Conservation (phyloP, 768 basidiomycete species). For the Russula dissimulans region DNA sequence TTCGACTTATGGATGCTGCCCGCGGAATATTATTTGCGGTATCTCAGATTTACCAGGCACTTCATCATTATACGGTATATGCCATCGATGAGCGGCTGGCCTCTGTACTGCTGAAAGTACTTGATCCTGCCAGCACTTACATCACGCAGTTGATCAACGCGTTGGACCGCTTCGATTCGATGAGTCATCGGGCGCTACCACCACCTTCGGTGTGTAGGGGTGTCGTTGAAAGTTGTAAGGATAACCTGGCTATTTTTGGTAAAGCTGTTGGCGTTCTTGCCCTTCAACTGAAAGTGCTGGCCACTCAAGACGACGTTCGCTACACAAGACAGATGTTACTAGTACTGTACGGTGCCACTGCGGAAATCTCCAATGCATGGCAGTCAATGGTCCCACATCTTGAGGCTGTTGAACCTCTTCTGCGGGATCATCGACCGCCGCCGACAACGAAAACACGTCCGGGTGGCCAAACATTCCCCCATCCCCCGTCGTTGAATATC, state of each 20-base stretch:
- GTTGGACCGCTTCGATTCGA: slow-evolving; percentile 84
- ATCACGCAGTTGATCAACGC: slow-evolving; percentile 80
- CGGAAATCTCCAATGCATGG: slow-evolving; percentile 86
- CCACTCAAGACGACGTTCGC: slow-evolving; percentile 69
- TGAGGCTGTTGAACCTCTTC: slow-evolving; percentile 55
- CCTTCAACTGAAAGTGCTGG: slow-evolving; percentile 71
- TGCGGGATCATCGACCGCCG: slow-evolving; percentile 38
- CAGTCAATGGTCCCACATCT: slow-evolving; percentile 59
- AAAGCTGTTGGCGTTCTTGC: slow-evolving; percentile 81
- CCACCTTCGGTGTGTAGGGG: slow-evolving; percentile 62
- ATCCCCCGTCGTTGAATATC: slow-evolving; percentile 16
- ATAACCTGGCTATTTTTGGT: slow-evolving; percentile 73
- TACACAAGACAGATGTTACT: slow-evolving; percentile 81
- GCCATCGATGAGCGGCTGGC: slow-evolving; percentile 78
- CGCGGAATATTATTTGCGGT: slow-evolving; percentile 88
- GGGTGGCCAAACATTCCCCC: slow-evolving; percentile 22
- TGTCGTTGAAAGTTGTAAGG: slow-evolving; percentile 75
- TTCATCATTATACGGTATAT: slow-evolving; percentile 80
- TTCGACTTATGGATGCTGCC: slow-evolving; percentile 73
- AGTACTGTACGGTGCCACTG: slow-evolving; percentile 81
- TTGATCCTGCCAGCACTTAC: slow-evolving; percentile 75
- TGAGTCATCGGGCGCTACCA: slow-evolving; percentile 60
- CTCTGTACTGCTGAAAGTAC: slow-evolving; percentile 69
- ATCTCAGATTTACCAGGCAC: slow-evolving; percentile 81
- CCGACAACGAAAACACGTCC: slow-evolving; percentile 26